phyloP scores from a whole-genome alignment of 768 basidiomycete species.

The Candolleomyces aberdarensis region DNA sequence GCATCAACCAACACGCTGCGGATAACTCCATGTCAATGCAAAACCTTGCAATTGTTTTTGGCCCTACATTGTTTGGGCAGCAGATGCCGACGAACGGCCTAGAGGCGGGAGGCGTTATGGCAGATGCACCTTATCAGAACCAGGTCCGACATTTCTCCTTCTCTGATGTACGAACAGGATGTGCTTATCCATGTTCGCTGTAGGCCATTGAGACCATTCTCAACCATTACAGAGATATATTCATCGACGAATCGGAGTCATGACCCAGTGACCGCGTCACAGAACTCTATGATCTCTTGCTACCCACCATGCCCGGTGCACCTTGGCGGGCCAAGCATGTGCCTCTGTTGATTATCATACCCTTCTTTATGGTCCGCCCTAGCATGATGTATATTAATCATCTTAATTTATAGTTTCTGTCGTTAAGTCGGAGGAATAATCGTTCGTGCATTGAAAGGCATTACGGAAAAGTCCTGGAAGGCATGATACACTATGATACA shows the following conservation, averaged over 20 bases:
- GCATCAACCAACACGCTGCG: conserved; percentile 70
- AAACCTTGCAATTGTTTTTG: conserved; percentile 95
- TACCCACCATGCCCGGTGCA: not conserved
- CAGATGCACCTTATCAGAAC: conserved; percentile 71
- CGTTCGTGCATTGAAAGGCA: not conserved
- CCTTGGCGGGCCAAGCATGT: conserved; percentile 6
- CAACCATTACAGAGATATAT: conserved; percentile 93
- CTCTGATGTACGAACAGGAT: conserved; percentile 10
- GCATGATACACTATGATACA: not conserved
- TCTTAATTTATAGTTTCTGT: conserved; percentile 2
- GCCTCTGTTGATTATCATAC: conserved; percentile 7
- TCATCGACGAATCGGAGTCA: conserved; percentile 81
- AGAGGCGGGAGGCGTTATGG: conserved; percentile 48
- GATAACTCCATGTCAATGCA: conserved; percentile 91
- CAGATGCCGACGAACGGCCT: conserved; percentile 53
- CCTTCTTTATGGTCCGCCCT: not conserved
- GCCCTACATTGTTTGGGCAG: conserved; percentile 92
- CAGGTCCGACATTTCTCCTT: conserved; percentile 40
- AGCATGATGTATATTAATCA: conserved; percentile 11
- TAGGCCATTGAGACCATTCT: conserved; percentile 96
- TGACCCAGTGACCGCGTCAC: not conserved
- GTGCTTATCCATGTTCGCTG: conserved; percentile 8
- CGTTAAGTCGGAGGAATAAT: not conserved
- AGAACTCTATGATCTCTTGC: not conserved
- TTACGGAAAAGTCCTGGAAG: not conserved